These are phyloP conservation scores for Psilocybe tampanensis DNA, from an alignment of 768 basidiomycete species.

Conservation along the genomic window DNA sequence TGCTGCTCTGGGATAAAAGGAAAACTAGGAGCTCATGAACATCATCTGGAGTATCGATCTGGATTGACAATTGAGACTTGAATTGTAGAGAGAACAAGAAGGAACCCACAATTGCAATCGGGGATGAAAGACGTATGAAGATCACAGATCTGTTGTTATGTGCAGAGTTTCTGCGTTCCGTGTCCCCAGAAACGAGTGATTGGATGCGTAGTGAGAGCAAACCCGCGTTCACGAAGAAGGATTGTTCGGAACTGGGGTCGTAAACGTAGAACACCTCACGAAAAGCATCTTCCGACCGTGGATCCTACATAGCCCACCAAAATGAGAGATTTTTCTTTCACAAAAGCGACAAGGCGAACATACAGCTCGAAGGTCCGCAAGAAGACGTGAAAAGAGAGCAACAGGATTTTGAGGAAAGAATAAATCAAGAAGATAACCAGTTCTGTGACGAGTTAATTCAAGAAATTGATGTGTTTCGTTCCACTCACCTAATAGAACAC, in stretches of 20 bases:
- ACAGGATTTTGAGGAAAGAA: conserved; percentile 38
- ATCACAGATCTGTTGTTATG: neutral
- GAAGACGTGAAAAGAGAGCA: conserved; percentile 34
- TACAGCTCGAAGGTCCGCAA: conserved; percentile 42
- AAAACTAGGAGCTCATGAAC: conserved; percentile 2
- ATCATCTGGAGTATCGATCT: conserved; percentile 4
- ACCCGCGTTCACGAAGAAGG: conserved; percentile 53
- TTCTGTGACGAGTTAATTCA: conserved; percentile 26
- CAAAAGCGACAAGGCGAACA: conserved; percentile 5
- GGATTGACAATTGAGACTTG: neutral
- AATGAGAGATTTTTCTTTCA: neutral
- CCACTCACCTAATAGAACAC: conserved; percentile 14
- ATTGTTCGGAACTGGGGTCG: conserved; percentile 49
- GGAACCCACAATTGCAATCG: conserved; percentile 13
- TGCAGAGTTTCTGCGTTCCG: neutral
- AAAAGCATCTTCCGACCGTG: conserved; percentile 33
- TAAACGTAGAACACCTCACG: conserved; percentile 43
- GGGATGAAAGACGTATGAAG: conserved; percentile 14
- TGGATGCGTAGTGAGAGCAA: conserved; percentile 22
- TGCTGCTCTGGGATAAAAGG: neutral
- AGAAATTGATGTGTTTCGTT: neutral
- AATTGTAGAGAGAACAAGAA: neutral
- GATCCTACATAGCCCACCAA: neutral
- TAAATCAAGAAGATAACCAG: conserved; percentile 54
- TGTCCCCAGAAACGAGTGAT: neutral